Conservation (phyloP, 2,329 filamentous ascomycete genomes). For the Aspergillus novoparasiticus region DNA sequence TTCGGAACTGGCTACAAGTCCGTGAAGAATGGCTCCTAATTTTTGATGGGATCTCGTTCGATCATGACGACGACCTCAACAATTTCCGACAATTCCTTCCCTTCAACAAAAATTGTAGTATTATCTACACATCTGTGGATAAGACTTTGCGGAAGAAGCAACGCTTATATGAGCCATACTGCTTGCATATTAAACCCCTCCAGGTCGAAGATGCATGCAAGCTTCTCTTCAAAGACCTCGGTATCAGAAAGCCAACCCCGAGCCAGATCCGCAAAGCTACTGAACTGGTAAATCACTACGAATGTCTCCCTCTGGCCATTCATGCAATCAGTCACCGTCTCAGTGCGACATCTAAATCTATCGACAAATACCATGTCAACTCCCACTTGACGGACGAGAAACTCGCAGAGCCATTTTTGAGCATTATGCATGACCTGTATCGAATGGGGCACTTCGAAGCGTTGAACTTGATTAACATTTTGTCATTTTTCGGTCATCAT, state of each 20-base stretch:
- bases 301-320: conserved; percentile 67
- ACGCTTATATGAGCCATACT: conserved; percentile 61
- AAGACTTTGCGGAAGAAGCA: conserved; percentile 57
- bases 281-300: conserved; percentile 66
- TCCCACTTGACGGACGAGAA: conserved; percentile 60
- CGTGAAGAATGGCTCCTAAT: conserved; percentile 68
- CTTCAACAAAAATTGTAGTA: conserved; percentile 61
- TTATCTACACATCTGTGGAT: conserved; percentile 71
- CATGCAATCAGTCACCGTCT: conserved; percentile 66
- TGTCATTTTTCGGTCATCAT: conserved; percentile 67
- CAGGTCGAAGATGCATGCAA: conserved; percentile 60
- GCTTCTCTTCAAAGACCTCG: conserved; percentile 64
- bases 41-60: conserved; percentile 67
- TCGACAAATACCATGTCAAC: conserved; percentile 61
- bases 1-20: conserved; percentile 63
- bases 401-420: conserved; percentile 52
- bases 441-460: conserved; percentile 52
- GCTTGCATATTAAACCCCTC: conserved; percentile 60
- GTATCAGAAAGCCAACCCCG: conserved; percentile 57
- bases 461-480: conserved; percentile 64
- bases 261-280: conserved; percentile 60
- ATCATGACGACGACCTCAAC: conserved; percentile 54
- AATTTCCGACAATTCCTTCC: conserved; percentile 64
- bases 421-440: conserved; percentile 51
- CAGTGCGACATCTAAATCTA: conserved; percentile 61